These are phyloP conservation scores for Suillus tomentosus DNA, from an alignment of 768 basidiomycete species.

Conservation along the genomic window DNA sequence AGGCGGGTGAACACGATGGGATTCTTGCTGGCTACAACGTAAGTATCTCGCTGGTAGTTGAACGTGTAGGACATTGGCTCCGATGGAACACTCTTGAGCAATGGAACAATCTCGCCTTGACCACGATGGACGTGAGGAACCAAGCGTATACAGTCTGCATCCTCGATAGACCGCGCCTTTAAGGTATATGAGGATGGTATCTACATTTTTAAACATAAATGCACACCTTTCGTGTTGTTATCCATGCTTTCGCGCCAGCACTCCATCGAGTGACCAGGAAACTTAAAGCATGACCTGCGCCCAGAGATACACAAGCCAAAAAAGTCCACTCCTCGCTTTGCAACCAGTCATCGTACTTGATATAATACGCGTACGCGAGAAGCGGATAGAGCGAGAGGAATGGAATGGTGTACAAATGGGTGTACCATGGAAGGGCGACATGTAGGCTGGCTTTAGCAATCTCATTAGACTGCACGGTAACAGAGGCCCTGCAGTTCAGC, in stretches of 20 bases:
- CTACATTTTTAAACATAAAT: neutral
- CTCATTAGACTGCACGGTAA: constrained; percentile 65
- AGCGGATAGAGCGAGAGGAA: constrained; percentile 83
- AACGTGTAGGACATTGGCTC: constrained; percentile 77
- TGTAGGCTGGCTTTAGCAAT: constrained; percentile 70
- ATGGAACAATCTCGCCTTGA: constrained; percentile 83
- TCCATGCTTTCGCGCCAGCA: constrained; percentile 70
- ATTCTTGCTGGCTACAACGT: constrained; percentile 60
- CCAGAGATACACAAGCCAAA: constrained; percentile 82
- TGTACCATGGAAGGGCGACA: constrained; percentile 64
- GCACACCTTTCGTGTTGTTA: constrained; percentile 75
- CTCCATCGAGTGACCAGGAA: constrained; percentile 94
- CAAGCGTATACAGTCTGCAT: constrained; percentile 81
- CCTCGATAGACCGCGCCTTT: constrained; percentile 62
- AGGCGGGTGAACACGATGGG: constrained; percentile 74
- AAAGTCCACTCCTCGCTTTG: constrained; percentile 98
- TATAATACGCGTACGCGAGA: constrained; percentile 87
- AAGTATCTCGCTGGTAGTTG: constrained; percentile 94
- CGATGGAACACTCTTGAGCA: constrained; percentile 60
- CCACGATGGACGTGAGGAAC: constrained; percentile 82
- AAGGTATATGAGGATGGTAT: constrained; percentile 8
- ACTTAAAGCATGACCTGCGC: constrained; percentile 86
- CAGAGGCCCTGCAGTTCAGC: constrained; percentile 35
- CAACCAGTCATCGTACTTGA: constrained; percentile 89
- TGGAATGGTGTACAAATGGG: constrained; percentile 72